Percentiles rank a stretch among this genome's conserved stretches.
Conservation (phyloP, 1,284 basidiomycete genomes). For the Pisolithus thermaeus region DNA sequence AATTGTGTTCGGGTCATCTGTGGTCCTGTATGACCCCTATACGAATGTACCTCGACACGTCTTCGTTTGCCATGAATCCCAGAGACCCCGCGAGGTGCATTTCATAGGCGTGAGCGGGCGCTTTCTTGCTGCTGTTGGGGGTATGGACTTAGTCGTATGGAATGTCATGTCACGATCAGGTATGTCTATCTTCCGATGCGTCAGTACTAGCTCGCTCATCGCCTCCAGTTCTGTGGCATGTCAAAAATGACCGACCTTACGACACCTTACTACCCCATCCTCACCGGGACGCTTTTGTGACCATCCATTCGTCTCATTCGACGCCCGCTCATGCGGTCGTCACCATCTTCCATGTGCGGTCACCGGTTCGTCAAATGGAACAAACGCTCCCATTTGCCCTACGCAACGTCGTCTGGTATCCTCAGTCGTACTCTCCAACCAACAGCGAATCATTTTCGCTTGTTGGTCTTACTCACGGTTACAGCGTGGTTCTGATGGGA, state of each 20-base stretch:
- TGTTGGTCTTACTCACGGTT: constrained; percentile 60
- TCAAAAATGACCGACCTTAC: constrained; percentile 34
- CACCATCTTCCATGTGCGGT: constrained; percentile 43
- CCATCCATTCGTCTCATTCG: constrained; percentile 40
- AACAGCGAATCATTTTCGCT: constrained; percentile 42
- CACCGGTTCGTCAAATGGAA: constrained; percentile 37
- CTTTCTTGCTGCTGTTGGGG: constrained; percentile 52
- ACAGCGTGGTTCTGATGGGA: constrained; percentile 60
- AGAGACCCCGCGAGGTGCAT: constrained; percentile 39
- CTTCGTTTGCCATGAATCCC: constrained; percentile 54
- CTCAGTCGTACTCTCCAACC: constrained; percentile 26
- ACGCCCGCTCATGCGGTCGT: constrained; percentile 31
- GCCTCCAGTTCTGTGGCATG: constrained; percentile 54
- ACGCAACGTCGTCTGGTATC: constrained; percentile 45
- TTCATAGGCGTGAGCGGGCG: constrained; percentile 66
- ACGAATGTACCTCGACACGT: constrained; percentile 64
- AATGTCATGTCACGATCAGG: constrained; percentile 71
- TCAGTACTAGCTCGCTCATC: constrained; percentile 6
- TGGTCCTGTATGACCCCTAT: constrained; percentile 75
- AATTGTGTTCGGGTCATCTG: constrained; percentile 61
- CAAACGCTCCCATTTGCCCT: constrained; percentile 57
- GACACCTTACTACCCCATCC: constrained; percentile 49
- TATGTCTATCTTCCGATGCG: constrained; percentile 31
- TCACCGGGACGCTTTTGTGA: constrained; percentile 49
- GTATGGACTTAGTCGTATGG: constrained; percentile 66